Conservation (phyloP, 345 rosid genomes). For the Mercurialis annua region DNA sequence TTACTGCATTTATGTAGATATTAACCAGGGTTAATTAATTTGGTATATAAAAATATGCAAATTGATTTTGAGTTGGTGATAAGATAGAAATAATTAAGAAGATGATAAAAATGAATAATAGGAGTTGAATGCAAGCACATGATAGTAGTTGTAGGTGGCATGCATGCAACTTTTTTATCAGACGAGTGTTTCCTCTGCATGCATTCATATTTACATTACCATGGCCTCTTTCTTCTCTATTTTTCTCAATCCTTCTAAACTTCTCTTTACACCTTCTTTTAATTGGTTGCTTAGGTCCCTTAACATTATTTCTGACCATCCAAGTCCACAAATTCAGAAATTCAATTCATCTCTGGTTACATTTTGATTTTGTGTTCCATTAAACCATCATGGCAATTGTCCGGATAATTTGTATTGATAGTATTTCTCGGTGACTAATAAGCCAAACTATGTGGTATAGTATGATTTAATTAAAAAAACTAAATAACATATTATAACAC, state of each 20-base stretch:
- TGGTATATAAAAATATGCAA: background rate
- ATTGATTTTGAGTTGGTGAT: background rate
- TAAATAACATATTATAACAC: too few relatives aligned
- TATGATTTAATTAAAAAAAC: too few relatives aligned
- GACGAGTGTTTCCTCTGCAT: background rate
- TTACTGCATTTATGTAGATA: too few relatives aligned
- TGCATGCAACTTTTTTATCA: conserved; percentile 26
- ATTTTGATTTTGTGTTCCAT: too few relatives aligned
- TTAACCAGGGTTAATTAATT: background rate
- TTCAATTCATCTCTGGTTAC: too few relatives aligned
- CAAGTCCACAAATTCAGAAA: too few relatives aligned
- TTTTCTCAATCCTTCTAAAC: background rate
- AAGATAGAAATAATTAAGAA: background rate
- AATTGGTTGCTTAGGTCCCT: background rate
- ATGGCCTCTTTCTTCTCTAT: conserved; percentile 5
- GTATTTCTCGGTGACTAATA: too few relatives aligned
- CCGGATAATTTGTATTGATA: too few relatives aligned
- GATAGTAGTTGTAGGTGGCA: conserved; percentile 33
- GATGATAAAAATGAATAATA: background rate
- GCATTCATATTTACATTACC: conserved; percentile 6
- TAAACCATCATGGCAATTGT: too few relatives aligned
- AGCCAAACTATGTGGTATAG: too few relatives aligned
- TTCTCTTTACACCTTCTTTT: background rate
- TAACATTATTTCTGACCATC: background rate
- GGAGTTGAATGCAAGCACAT: conserved; percentile 40